These are phyloP conservation scores for Flaveria ramosissima DNA, from an alignment of 129 eudicot species.

Conservation along the genomic window DNA sequence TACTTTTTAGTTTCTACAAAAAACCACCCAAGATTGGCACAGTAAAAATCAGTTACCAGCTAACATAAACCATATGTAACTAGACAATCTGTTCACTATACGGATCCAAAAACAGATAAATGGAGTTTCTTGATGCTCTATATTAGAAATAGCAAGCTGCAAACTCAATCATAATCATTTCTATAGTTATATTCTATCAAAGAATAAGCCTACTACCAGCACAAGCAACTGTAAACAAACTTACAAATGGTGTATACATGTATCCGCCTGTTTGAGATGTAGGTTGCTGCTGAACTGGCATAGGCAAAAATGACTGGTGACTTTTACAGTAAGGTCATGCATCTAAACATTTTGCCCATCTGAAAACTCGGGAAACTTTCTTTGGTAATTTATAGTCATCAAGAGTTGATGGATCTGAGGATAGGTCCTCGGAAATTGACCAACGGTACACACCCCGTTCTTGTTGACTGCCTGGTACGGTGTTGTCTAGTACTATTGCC, in stretches of 20 bases:
- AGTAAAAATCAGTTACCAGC: no score
- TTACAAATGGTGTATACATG: constrained; percentile 23
- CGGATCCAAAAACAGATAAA: background rate
- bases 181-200: background rate
- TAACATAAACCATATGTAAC: no score
- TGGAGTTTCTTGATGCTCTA: background rate
- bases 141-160: background rate
- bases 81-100: no score
- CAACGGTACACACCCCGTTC: constrained; percentile 82
- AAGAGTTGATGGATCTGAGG: constrained; percentile 55
- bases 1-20: no score
- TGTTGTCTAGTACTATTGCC: constrained; percentile 83
- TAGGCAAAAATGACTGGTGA: constrained; percentile 11
- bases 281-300: constrained; percentile 9
- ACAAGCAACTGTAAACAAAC: background rate
- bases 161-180: background rate
- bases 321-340: constrained; percentile 27
- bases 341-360: constrained; percentile 76
- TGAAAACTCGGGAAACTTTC: constrained; percentile 51
- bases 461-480: constrained; percentile 68
- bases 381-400: constrained; percentile 64
- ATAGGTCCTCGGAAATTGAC: constrained; percentile 70
- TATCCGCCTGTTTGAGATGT: constrained; percentile 30
- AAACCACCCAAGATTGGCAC: no score
- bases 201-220: background rate